Percentiles rank a stretch among this genome's conserved stretches.
phyloP scores from a whole-genome alignment of 306 rosid species.

The Prunus mume region DNA sequence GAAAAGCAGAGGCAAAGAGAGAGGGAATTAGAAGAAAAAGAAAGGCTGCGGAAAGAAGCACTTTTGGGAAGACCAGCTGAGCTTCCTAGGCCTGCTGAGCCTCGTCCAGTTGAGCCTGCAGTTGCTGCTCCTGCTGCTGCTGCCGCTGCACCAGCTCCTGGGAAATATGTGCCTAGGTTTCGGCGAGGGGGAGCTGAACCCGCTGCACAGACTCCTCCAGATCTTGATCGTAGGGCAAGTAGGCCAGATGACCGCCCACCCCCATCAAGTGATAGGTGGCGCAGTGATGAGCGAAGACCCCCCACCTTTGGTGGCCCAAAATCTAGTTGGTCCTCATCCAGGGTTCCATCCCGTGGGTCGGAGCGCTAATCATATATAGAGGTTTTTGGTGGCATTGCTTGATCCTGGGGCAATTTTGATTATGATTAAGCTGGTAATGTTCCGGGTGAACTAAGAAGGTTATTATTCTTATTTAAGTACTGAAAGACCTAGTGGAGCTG shows the following conservation, averaged over 20 bases:
- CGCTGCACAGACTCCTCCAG: conserved; percentile 42
- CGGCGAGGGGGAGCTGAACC: conserved; percentile 45
- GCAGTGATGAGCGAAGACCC: conserved; percentile 53
- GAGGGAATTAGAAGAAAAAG: conserved; percentile 76
- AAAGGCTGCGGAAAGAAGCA: conserved; percentile 57
- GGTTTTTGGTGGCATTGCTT: conserved; percentile 1
- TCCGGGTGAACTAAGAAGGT: conserved; percentile 5
- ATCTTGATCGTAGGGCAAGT: conserved; percentile 59
- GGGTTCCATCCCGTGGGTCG: conserved; percentile 34
- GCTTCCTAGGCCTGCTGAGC: conserved; percentile 36
- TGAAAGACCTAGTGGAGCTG: conserved; percentile 7
- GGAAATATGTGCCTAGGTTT: conserved; percentile 68
- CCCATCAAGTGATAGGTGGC: conserved; percentile 62
- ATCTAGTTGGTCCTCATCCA: conserved; percentile 77
- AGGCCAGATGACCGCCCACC: conserved; percentile 27
- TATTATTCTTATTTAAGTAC: not conserved
- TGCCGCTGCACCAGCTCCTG: conserved; percentile 26
- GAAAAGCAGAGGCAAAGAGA: conserved; percentile 86
- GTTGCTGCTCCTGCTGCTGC: conserved; percentile 35
- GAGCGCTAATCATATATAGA: conserved; percentile 36
- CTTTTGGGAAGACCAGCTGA: conserved; percentile 50
- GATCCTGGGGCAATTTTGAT: conserved; percentile 22
- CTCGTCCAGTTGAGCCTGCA: conserved; percentile 45
- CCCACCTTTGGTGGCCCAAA: conserved; percentile 50
- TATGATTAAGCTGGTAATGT: conserved; percentile 15